These are phyloP conservation scores for Penicillium sp. DNA, from an alignment of 2,329 filamentous ascomycete species.

Conservation along the genomic window DNA sequence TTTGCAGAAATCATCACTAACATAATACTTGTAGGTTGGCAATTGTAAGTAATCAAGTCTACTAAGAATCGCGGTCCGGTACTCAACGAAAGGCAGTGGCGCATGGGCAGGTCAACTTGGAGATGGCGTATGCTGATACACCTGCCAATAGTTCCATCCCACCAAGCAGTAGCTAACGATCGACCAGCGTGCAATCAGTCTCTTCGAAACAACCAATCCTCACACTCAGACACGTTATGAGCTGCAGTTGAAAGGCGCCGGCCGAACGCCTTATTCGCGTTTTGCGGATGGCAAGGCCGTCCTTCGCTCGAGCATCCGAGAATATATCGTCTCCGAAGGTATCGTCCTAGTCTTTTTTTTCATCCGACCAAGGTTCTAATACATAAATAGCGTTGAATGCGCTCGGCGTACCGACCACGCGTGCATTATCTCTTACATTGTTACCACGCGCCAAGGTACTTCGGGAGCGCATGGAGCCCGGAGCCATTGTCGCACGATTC, in stretches of 20 bases:
- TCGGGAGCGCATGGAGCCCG: constrained; percentile 77
- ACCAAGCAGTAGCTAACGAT: constrained; percentile 6
- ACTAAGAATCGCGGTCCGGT: not conserved
- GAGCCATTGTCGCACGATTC: constrained; percentile 86
- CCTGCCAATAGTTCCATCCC: not conserved
- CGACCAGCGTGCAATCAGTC: constrained; percentile 67
- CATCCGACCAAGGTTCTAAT: no score
- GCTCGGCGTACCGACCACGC: constrained; percentile 75
- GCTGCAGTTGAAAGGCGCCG: constrained; percentile 89
- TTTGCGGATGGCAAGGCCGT: constrained; percentile 97
- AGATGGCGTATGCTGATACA: constrained; percentile 57
- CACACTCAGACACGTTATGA: constrained; percentile 70
- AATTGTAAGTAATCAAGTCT: constrained; percentile 39
- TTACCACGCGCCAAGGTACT: constrained; percentile 66
- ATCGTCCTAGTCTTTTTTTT: no score
- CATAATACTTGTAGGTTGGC: constrained; percentile 37
- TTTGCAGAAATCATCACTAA: not conserved
- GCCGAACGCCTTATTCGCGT: constrained; percentile 85
- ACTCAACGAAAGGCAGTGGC: constrained; percentile 51
- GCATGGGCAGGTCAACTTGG: constrained; percentile 94
- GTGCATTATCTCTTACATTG: constrained; percentile 75
- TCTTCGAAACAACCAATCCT: constrained; percentile 83
- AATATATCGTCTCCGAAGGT: constrained; percentile 88
- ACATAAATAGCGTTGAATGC: constrained; percentile 58
- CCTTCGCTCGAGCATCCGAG: constrained; percentile 81